phyloP scores from a whole-genome alignment of 805 yeast species.

The Metschnikowia anglica region DNA sequence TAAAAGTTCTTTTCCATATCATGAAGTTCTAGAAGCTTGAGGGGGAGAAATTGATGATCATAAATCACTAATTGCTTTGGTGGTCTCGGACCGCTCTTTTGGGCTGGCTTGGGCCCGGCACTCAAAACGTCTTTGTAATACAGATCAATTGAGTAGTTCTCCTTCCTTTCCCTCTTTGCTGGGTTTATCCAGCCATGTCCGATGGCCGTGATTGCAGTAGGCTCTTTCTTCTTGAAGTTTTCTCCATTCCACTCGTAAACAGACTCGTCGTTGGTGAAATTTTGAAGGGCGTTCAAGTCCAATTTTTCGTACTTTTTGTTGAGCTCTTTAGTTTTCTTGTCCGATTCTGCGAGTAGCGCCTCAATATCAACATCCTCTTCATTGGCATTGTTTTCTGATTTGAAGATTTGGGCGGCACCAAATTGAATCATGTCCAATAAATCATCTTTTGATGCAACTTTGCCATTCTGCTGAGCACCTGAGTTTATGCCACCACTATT shows the following conservation, averaged over 20 bases:
- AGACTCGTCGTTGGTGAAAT: conserved; percentile 62
- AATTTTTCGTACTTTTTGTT: conserved; percentile 62
- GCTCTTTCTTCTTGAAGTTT: conserved; percentile 62
- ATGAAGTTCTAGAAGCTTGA: conserved; percentile 69
- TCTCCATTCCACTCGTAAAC: conserved; percentile 90
- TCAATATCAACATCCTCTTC: conserved; percentile 60
- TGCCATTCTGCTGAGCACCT: conserved; percentile 34
- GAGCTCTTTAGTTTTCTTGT: conserved; percentile 59
- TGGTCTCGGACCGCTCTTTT: conserved; percentile 65
- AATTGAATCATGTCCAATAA: conserved; percentile 78
- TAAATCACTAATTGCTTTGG: conserved; percentile 81
- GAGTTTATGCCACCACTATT: conserved; percentile 28
- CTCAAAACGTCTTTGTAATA: conserved; percentile 80
- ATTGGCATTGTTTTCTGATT: conserved; percentile 31
- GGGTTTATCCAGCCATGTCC: conserved; percentile 79
- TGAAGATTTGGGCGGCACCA: conserved; percentile 71
- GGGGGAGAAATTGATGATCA: conserved; percentile 89
- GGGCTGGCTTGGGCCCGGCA: conserved; percentile 49
- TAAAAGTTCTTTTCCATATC: conserved; percentile 79
- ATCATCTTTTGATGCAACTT: conserved; percentile 62
- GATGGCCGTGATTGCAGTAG: conserved; percentile 47
- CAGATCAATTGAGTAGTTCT: conserved; percentile 82
- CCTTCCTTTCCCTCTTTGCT: conserved; percentile 78
- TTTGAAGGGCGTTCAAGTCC: conserved; percentile 75
- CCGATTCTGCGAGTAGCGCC: conserved; percentile 56